A percentile compares a stretch with the other conserved stretches of the same genome.
phyloP scores from a whole-genome alignment of 2,329 filamentous ascomycete genomes.

The Nemania sp. region DNA sequence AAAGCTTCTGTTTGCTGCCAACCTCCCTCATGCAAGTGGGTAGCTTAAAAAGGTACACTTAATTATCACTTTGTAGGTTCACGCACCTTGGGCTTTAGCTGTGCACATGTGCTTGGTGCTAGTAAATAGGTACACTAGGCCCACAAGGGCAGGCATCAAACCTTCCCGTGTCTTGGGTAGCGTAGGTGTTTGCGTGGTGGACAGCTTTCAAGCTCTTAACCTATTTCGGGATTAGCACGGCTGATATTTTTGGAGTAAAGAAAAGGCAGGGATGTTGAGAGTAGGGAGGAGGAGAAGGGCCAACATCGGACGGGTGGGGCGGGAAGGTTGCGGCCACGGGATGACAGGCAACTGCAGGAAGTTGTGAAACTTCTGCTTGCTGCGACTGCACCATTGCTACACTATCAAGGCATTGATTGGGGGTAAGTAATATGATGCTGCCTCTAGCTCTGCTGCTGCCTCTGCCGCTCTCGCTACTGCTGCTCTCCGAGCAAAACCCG shows the following conservation, averaged over 20 bases:
- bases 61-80: no score
- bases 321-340: conserved; percentile 1
- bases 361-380: conserved; percentile 17
- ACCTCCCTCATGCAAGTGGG: not conserved
- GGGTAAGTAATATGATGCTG: conserved; percentile 16
- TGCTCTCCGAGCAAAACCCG: conserved; percentile 9
- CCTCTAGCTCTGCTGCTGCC: not conserved
- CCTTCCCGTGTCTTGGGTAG: conserved; percentile 15
- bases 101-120: conserved; percentile 7
- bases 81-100: no score
- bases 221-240: not conserved
- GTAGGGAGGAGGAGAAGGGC: no score
- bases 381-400: not conserved
- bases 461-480: not conserved
- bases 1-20: not conserved
- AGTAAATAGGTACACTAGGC: no score
- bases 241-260: not conserved
- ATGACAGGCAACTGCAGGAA: conserved; percentile 14
- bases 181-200: not conserved
- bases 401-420: no score
- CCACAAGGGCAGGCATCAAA: conserved; percentile 4
- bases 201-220: conserved; percentile 4
- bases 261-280: conserved; percentile 9
- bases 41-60: no score
- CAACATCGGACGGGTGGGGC: not conserved